Evolutionary conservation across 352 stramenopile genomes (phyloP), one percentile per base, ranked within the genome.

Genomic region (Phytophthora colocasiae): DNA sequence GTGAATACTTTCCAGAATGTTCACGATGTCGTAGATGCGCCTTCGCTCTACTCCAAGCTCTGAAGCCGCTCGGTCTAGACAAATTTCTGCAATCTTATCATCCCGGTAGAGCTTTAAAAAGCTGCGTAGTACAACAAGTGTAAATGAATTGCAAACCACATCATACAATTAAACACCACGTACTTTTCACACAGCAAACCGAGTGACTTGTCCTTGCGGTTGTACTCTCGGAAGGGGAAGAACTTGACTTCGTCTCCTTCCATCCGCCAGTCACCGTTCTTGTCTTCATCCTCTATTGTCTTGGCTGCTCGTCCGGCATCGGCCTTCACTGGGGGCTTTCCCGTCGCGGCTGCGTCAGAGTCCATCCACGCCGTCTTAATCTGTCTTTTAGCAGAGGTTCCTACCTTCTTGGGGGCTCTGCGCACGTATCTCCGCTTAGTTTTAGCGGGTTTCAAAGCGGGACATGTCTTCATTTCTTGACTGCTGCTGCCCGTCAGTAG

Each of bases 1-100:
- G 31, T 95, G 82, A 39, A 99, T 91, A 49, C 90, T 97, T 70
- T 99, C 96, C 27, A 99, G 81, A 72, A 99, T 99, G 71, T 99
- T 99, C 47, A 99, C 95, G 41, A 99, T 98, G 74, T 99, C 97
- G 70, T 99, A 99, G 52, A 99, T 99, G 15, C 97, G 80, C 39
- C 97, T 83, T 41, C 97, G 84, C 70, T 98, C 96, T 0, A 99
- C 96, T 2, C 89, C 78, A 1, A 96, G 69, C 56, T 93, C 78
- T 0, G 73, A 68, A 0, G 87, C 87, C 12, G 86, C 85, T 57
- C 73, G 69, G 39, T 94, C 85, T 1, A 96, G 60, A 62, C 84
- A 94, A 52, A 96, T 90, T 63, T 96, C 87, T 0, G 80, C 53
- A 45, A 93, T 84, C 48, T 84, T 62, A 58, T 90, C 75, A 31